Evolutionary conservation across 352 stramenopile genomes (phyloP), one percentile per base, ranked within the genome.

Genomic region (Nothophytophthora sp.): DNA sequence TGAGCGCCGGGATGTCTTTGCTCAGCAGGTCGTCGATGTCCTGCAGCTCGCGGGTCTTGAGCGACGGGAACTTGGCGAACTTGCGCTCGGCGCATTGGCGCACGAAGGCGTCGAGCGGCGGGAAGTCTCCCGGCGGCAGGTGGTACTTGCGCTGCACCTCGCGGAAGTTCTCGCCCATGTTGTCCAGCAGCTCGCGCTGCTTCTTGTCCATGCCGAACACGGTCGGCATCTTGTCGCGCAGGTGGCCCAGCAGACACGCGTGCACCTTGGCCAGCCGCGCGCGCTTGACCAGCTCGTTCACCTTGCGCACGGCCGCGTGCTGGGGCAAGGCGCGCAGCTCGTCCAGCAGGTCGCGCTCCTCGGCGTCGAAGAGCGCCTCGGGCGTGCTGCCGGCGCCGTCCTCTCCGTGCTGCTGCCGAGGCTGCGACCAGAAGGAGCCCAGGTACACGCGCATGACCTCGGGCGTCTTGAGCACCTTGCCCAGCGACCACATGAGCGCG

Each of bases 371-470:
- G 6, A 99, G 76, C 20, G 88, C 81, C 27, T 72, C 62, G 0
- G 62, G 62, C 10, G 62, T 72, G 34, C 55, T 41, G 22, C 37
- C 40, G 5, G 86, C 77, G 58, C 98, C 97, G 42, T 93, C 88
- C 22, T 64, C 51, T 6, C 62, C 57, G 54, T 97, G 93, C 65
- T 84, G 67, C 51, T 90, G 55, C 30, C 86, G 63, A 39, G 77
- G 74, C 44, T 99, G 77, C 47, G 98, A 86, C 96, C 96, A 99
- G 75, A 99, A 99, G 6, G 90, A 98, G 5, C 96, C 96, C 36
- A 99, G 93, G 68, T 99, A 99, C 13, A 99, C 96, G 25, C 96
- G 87, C 66, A 98, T 95, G 41, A 99, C 97, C 68, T 99, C 97
- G 2, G 97, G 96, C 11, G 93, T 98, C 58, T 96, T 96, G 52